phyloP scores from a whole-genome alignment of 345 rosid species.

The Gossypium sturtianum region DNA sequence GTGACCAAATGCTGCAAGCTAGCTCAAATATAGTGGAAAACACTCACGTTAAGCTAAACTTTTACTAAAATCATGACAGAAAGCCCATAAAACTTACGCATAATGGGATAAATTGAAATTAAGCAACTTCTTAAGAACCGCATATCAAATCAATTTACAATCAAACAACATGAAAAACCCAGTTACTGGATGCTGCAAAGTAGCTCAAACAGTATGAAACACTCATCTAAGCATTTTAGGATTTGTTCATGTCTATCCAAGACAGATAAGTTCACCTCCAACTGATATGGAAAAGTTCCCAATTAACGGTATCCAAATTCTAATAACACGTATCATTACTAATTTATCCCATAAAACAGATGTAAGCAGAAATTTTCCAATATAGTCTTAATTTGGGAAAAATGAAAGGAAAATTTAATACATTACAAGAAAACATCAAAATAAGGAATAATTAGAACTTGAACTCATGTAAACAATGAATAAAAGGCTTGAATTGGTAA shows the following conservation, averaged over 20 bases:
- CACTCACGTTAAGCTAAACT: too few relatives aligned
- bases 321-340: background rate
- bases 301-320: background rate
- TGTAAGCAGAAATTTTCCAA: background rate
- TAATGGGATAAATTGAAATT: too few relatives aligned
- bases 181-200: background rate
- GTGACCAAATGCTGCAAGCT: too few relatives aligned
- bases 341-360: background rate
- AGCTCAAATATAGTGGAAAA: too few relatives aligned
- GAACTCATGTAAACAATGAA: too few relatives aligned
- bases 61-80: too few relatives aligned
- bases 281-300: background rate
- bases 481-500: too few relatives aligned
- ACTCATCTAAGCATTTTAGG: background rate
- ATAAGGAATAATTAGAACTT: too few relatives aligned
- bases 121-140: too few relatives aligned
- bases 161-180: background rate
- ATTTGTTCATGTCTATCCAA: background rate
- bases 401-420: background rate
- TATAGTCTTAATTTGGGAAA: background rate
- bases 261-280: background rate
- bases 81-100: too few relatives aligned
- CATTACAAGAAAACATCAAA: too few relatives aligned
- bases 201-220: background rate
- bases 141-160: background rate